These are phyloP conservation scores for Olyra latifolia DNA, from an alignment of 176 grass and related monocot genomes.

Conservation along the genomic window DNA sequence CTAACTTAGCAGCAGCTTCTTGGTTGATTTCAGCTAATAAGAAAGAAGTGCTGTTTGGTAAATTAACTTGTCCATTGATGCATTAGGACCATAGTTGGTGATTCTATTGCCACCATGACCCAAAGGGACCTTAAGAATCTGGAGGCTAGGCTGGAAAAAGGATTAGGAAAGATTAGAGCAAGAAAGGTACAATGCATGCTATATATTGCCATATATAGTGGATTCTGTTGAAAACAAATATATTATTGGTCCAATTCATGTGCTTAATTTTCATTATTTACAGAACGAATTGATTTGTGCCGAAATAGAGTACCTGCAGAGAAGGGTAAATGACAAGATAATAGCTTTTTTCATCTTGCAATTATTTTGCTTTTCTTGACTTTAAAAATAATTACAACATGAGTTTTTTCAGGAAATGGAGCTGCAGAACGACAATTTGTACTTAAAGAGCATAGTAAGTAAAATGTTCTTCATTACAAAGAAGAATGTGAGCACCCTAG, in stretches of 20 bases:
- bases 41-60: not conserved
- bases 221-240: not conserved
- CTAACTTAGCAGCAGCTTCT: not conserved
- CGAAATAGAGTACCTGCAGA: slow-evolving; percentile 59
- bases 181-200: slow-evolving; percentile 54
- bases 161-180: slow-evolving; percentile 76
- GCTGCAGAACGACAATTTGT: slow-evolving; percentile 61
- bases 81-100: slow-evolving; percentile 61
- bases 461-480: not conserved
- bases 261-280: not conserved
- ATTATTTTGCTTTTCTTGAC: slow-evolving; percentile 8
- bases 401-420: slow-evolving; percentile 62
- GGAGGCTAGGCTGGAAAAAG: slow-evolving; percentile 73
- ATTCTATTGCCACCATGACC: slow-evolving; percentile 50
- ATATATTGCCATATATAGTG: not conserved
- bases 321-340: slow-evolving; percentile 53
- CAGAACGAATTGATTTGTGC: slow-evolving; percentile 67
- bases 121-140: slow-evolving; percentile 60
- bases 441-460: slow-evolving; percentile 62
- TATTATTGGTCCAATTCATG: not conserved
- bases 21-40: not conserved
- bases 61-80: not conserved
- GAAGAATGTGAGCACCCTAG: not conserved
- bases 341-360: not conserved
- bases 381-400: slow-evolving; percentile 11